Percentiles rank a stretch among this genome's conserved stretches.
Conservation (phyloP, 345 rosid species). For the Salix purpurea region DNA sequence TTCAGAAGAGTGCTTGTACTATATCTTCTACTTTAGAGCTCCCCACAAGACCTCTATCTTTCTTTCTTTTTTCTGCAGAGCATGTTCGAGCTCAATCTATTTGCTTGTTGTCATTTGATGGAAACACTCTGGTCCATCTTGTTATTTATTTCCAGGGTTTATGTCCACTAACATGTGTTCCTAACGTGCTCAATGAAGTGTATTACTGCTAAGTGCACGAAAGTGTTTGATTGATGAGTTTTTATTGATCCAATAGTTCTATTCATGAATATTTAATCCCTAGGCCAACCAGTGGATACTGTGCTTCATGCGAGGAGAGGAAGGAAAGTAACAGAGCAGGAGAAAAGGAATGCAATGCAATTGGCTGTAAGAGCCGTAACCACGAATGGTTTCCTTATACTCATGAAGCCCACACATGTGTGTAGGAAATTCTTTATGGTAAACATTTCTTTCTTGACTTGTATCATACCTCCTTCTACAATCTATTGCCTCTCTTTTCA, state of each 20-base stretch:
- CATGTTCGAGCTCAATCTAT: background rate
- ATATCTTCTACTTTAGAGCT: background rate
- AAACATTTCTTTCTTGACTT: background rate
- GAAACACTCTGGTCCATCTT: background rate
- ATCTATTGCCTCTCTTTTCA: background rate
- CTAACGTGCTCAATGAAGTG: background rate
- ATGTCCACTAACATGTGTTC: background rate
- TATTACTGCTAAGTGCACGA: background rate
- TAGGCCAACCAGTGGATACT: background rate
- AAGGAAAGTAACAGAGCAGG: slow-evolving; percentile 30
- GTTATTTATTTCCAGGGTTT: background rate
- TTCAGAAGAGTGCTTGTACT: background rate
- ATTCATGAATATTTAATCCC: background rate
- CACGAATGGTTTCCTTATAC: slow-evolving; percentile 30
- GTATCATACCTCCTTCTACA: background rate
- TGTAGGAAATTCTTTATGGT: slow-evolving; percentile 40
- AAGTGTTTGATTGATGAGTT: background rate
- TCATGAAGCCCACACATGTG: slow-evolving; percentile 46
- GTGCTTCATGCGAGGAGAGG: slow-evolving; percentile 17
- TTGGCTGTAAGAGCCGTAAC: slow-evolving; percentile 30
- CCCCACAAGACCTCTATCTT: background rate
- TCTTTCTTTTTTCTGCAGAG: background rate
- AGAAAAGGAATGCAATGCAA: slow-evolving; percentile 23
- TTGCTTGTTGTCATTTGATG: background rate
- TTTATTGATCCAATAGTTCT: background rate